Evolutionary conservation across 177 flowering plant genomes (phyloP), one percentile per base, ranked within the genome.

Genomic region (Vitis hybrid): DNA sequence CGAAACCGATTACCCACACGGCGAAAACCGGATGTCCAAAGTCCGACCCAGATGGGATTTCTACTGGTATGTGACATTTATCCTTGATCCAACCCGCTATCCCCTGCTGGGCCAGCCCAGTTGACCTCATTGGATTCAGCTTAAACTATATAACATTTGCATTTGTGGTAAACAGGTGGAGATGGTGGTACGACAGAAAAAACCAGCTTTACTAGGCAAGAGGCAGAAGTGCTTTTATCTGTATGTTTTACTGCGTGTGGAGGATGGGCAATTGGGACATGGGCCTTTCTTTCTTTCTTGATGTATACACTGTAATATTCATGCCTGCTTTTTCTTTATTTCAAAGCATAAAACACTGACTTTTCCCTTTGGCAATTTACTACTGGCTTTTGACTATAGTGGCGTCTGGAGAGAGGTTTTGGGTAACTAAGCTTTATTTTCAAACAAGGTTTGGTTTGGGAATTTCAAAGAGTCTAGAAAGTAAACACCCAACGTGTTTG

Each of bases 31-130:
- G 70, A 91, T 94, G 95, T 79, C 69, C 78, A 92, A 89, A 83
- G 83, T 86, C 74, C 80, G 89, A 52, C 98, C 97, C 65, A 79
- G 97, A 78, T 94, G 98, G 98, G 97, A 94, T 72, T 91, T 81
- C 77, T 81, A 88, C 70, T 92, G 93, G 98, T 92, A 76, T 62
- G 74, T 72, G n/a, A 24, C 52, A 14, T 2, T 14, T 3, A 27
- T 27, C 30, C 30, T 27, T 2, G 30, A 27, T 27, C 30, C 30
- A 27, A 27, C 30, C 30, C 4, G 30, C 30, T 3, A 27, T 27
- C 30, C 30, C 30, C 30, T 27, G 30, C 30, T 27, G 30, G 30
- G 30, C 30, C 30, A 40, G 46, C 46, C 46, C 46, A 7, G 46
- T 40, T 7, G 46, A 40, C 8, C 46, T 40, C 46, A 40, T 40